A percentile compares a stretch with the other conserved stretches of the same genome.
Evolutionary conservation across 2,329 filamentous ascomycete genomes (phyloP).

Genomic region (Tetracladium maxilliforme): DNA sequence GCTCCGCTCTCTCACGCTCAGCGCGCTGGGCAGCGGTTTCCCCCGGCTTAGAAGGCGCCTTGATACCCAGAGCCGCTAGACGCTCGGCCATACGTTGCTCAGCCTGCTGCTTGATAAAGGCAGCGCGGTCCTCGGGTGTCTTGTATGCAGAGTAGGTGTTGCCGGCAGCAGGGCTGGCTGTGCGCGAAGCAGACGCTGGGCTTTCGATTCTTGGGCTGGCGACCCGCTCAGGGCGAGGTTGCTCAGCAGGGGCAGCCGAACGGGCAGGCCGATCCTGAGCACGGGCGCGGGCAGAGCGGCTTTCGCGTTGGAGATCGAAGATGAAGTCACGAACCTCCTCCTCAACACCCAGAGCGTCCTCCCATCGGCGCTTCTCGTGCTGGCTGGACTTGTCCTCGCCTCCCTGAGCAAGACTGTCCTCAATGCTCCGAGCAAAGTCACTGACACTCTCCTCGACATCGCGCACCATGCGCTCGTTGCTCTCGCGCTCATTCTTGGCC

Average conservation of each 20-base stretch:
- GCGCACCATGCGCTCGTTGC: slow-evolving; percentile 89
- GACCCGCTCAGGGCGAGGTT: slow-evolving; percentile 7
- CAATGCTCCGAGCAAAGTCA: slow-evolving; percentile 72
- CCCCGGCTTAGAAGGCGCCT: slow-evolving; percentile 61
- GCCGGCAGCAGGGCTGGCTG: slow-evolving; percentile 37
- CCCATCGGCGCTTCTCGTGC: slow-evolving; percentile 87
- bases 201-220: slow-evolving; percentile 12
- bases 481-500: slow-evolving; percentile 73
- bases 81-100: slow-evolving; percentile 95
- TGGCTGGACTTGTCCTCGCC: slow-evolving; percentile 62
- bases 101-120: slow-evolving; percentile 93
- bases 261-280: slow-evolving; percentile 38
- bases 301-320: slow-evolving; percentile 82
- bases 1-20: slow-evolving; percentile 77
- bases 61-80: slow-evolving; percentile 83
- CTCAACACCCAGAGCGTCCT: slow-evolving; percentile 89
- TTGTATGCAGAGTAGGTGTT: slow-evolving; percentile 71
- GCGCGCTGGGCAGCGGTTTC: slow-evolving; percentile 74
- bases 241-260: slow-evolving; percentile 20
- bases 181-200: slow-evolving; percentile 16
- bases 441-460: slow-evolving; percentile 94
- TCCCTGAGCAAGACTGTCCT: slow-evolving; percentile 76
- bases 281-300: slow-evolving; percentile 57
- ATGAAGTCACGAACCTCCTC: slow-evolving; percentile 97
- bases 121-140: slow-evolving; percentile 84